phyloP scores from a whole-genome alignment of 148 eudicot genomes.

The Pharnaceum exiguum region DNA sequence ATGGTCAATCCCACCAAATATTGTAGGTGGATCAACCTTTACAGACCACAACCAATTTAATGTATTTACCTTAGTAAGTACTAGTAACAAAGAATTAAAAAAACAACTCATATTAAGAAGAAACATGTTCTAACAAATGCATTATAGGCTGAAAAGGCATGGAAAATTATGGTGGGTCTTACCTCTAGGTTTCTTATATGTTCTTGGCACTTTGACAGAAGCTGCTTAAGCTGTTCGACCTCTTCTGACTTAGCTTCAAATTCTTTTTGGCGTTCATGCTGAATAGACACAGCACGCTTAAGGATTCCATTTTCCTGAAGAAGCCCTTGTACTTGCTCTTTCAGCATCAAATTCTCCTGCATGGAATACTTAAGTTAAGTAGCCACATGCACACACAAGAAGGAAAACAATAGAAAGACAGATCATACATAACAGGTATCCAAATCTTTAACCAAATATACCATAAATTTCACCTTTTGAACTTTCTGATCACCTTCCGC shows the following conservation, averaged over 20 bases:
- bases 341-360: constrained; percentile 58
- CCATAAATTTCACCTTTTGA: constrained; percentile 43
- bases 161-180: no score
- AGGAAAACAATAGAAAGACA: neutral
- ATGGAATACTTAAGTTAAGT: neutral
- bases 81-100: no score
- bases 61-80: no score
- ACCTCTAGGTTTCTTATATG: constrained; percentile 84
- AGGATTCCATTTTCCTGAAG: constrained; percentile 64
- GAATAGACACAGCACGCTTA: constrained; percentile 77
- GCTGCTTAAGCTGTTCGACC: constrained; percentile 65
- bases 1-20: no score
- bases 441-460: neutral
- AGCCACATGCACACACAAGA: neutral
- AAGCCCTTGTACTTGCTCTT: constrained; percentile 57
- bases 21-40: no score
- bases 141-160: no score
- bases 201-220: constrained; percentile 76
- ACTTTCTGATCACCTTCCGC: constrained; percentile 43
- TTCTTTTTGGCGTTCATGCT: constrained; percentile 85
- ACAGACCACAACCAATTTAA: no score
- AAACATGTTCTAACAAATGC: no score
- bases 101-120: no score
- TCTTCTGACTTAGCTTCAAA: constrained; percentile 60
- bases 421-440: neutral